Evolutionary conservation across 768 basidiomycete species (phyloP).

Genomic region (Goffeauzyma gilvescens): DNA sequence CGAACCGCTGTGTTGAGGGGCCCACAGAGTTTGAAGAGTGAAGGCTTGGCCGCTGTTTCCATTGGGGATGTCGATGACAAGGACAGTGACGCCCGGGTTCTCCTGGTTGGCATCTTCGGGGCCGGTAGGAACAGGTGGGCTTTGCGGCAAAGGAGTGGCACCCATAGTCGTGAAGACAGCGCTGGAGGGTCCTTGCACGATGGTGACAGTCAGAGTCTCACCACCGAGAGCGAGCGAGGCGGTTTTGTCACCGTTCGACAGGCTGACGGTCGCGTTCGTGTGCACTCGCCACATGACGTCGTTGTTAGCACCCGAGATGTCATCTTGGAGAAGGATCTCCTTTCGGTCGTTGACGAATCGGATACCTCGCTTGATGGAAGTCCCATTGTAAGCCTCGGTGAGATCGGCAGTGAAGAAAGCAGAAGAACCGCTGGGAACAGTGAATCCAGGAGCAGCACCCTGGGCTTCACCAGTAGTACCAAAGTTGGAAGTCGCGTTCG

Average conservation of each 20-base stretch:
- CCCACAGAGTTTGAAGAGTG: constrained; percentile 68
- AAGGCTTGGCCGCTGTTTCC: constrained; percentile 62
- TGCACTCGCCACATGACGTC: constrained; percentile 70
- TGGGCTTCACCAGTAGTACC: constrained; percentile 45
- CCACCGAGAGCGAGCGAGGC: constrained; percentile 59
- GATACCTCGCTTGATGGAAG: constrained; percentile 64
- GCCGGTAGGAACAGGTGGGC: constrained; percentile 46
- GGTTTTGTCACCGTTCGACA: constrained; percentile 41
- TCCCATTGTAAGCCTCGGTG: constrained; percentile 43
- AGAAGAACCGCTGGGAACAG: constrained; percentile 46
- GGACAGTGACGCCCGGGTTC: constrained; percentile 61
- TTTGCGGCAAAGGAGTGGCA: constrained; percentile 43
- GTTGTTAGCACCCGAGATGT: constrained; percentile 43
- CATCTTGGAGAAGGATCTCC: constrained; percentile 86
- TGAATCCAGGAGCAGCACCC: constrained; percentile 63
- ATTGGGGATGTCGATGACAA: constrained; percentile 46
- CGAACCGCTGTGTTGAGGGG: constrained; percentile 59
- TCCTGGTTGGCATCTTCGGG: constrained; percentile 40
- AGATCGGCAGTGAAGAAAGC: constrained; percentile 68
- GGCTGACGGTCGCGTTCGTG: constrained; percentile 64
- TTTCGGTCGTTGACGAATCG: constrained; percentile 61
- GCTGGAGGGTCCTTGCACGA: constrained; percentile 49
- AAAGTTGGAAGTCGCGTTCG: constrained; percentile 42
- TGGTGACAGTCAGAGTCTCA: constrained; percentile 45
- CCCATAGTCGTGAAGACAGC: constrained; percentile 43